phyloP scores from a whole-genome alignment of 2,329 filamentous ascomycete species.

The Trichoderma breve region DNA sequence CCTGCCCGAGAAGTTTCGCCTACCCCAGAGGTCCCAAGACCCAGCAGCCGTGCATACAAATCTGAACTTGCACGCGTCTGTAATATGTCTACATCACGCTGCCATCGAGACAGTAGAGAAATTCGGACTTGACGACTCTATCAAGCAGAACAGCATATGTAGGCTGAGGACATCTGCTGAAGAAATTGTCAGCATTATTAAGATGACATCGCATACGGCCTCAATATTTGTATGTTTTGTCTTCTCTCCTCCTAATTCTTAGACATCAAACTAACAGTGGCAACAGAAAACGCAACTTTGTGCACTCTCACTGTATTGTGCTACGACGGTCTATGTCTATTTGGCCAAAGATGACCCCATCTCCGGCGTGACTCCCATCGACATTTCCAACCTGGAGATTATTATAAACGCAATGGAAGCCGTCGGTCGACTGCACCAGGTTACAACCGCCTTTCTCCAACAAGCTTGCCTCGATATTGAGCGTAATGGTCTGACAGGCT shows the following conservation, averaged over 20 bases:
- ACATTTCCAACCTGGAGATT: slow-evolving; percentile 63
- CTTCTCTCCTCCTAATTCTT: not conserved
- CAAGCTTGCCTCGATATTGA: slow-evolving; percentile 83
- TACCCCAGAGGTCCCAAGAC: slow-evolving; percentile 67
- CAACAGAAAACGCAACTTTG: slow-evolving; percentile 36
- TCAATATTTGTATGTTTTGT: slow-evolving; percentile 58
- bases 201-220: slow-evolving; percentile 70
- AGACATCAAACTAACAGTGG: not conserved
- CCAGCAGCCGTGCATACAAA: slow-evolving; percentile 78
- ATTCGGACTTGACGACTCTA: slow-evolving; percentile 60
- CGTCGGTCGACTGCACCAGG: slow-evolving; percentile 67
- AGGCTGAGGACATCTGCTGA: slow-evolving; percentile 77
- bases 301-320: slow-evolving; percentile 81
- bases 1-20: slow-evolving; percentile 69
- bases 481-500: slow-evolving; percentile 40
- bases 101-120: slow-evolving; percentile 81
- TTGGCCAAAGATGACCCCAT: slow-evolving; percentile 66
- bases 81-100: slow-evolving; percentile 86
- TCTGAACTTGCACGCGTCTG: slow-evolving; percentile 82
- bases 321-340: slow-evolving; percentile 79
- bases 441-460: slow-evolving; percentile 81
- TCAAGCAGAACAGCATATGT: slow-evolving; percentile 68
- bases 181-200: slow-evolving; percentile 81
- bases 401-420: slow-evolving; percentile 75
- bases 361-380: slow-evolving; percentile 52